phyloP scores from a whole-genome alignment of 306 rosid species.

The Casuarina equisetifolia region DNA sequence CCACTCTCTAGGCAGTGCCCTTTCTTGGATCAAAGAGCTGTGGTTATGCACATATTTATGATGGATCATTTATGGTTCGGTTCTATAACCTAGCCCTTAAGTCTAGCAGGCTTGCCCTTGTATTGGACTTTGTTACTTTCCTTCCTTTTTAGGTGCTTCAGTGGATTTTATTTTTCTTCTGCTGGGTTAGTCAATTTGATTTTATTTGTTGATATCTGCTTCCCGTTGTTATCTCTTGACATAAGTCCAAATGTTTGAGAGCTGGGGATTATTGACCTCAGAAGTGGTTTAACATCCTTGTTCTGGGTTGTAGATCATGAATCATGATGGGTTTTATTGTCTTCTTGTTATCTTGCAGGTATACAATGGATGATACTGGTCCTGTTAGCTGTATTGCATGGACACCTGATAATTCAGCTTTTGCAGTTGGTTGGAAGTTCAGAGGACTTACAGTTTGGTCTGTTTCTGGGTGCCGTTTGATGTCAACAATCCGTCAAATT shows the following conservation, averaged over 20 bases:
- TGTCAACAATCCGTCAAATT: conserved; percentile 91
- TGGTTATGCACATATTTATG: neutral
- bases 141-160: neutral
- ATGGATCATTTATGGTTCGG: neutral
- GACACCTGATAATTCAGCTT: conserved; percentile 98
- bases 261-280: neutral
- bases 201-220: neutral
- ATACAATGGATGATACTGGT: conserved; percentile 92
- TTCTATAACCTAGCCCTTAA: neutral
- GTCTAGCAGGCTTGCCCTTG: neutral
- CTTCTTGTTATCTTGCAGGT: conserved; percentile 55
- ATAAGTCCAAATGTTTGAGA: neutral
- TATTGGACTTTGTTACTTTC: neutral
- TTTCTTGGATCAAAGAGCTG: neutral
- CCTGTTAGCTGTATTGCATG: conserved; percentile 89
- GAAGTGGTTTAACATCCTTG: neutral
- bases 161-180: conserved; percentile 2
- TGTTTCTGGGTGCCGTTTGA: conserved; percentile 93
- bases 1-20: no score
- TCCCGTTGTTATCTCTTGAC: neutral
- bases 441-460: conserved; percentile 99
- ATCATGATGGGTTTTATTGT: conserved; percentile 7
- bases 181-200: conserved; percentile 1
- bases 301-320: conserved; percentile 25
- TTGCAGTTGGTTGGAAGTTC: conserved; percentile 96